Base-by-base conservation (phyloP, 2,329 filamentous ascomycete species). In the Pseudogymnoascus sp. region DNA sequence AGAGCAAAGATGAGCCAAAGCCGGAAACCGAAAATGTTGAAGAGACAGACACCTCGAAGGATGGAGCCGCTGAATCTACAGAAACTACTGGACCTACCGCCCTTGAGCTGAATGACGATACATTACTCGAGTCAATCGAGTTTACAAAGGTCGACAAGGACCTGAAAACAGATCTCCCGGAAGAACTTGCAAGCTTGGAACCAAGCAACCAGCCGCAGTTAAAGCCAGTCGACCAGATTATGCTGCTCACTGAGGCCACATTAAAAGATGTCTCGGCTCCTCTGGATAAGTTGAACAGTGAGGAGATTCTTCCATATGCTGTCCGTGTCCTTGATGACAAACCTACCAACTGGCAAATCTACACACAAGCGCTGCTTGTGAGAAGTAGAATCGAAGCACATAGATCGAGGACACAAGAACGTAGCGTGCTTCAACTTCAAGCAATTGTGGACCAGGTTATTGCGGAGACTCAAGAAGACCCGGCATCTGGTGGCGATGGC, bases 291-390 rank as follows among this genome's bases (percentile, higher is more conserved):
- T 78, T 99, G 0, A 97, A 92, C 0, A 82, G 91, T n/a, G 92
- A 97, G 74, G 91, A 97, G 71, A 93, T 96, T 4, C 75, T 96
- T 1, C 94, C 94, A 0, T 99, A 93, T 71, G 94, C 94, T 0
- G 88, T 87, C 1, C 85, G 94, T 39, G 94, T 97, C 0, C 80
- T 99, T 1, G 83, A 89, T 7, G 91, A 94, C 63, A 92, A 93
- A 67, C 89, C 89, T 50, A 93, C 91, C 0, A 99, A 97, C 73
- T 99, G 94, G 94, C 94, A 97, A 72, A 87, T 97, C 34, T 97
- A 97, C 71, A 97, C 94, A 0, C 92, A 97, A 71, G 94, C 91
- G 0, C 78, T 99, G 7, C 79, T 99, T 0, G 89, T 97, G 1
- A 83, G 94, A 47, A 96, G 90, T 63, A 82, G 94, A 14, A 93